phyloP scores from a whole-genome alignment of 1,139 yeast species.

The Sugiyamaella castrensis region DNA sequence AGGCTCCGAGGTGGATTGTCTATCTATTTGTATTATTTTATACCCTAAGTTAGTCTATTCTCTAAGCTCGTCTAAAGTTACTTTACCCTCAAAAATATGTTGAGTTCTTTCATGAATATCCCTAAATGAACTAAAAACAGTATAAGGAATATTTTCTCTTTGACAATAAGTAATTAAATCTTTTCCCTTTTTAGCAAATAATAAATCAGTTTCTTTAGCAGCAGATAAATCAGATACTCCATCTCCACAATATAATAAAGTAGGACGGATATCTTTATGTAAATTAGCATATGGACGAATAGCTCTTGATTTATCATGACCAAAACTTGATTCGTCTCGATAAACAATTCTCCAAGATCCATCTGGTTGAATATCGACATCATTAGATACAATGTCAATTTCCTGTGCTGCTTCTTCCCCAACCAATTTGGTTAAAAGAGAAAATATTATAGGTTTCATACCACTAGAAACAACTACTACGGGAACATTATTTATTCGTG shows the following conservation, averaged over 20 bases:
- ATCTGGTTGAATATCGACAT: slow-evolving; percentile 55
- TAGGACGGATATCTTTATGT: slow-evolving; percentile 46
- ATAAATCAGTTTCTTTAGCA: slow-evolving; percentile 87
- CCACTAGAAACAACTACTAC: slow-evolving; percentile 79
- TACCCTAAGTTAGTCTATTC: not conserved
- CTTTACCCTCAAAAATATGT: slow-evolving; percentile 45
- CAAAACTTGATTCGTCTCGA: slow-evolving; percentile 81
- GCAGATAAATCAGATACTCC: slow-evolving; percentile 96
- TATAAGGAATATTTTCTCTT: slow-evolving; percentile 76
- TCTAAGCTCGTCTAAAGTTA: slow-evolving; percentile 36
- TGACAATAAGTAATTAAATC: slow-evolving; percentile 84
- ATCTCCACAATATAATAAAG: slow-evolving; percentile 89
- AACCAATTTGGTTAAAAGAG: slow-evolving; percentile 66
- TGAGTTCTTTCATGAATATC: slow-evolving; percentile 64
- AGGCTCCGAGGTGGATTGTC: no score
- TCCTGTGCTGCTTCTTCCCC: slow-evolving; percentile 71
- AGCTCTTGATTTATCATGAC: slow-evolving; percentile 89
- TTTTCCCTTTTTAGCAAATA: slow-evolving; percentile 90
- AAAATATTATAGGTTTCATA: slow-evolving; percentile 86
- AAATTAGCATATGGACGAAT: slow-evolving; percentile 60
- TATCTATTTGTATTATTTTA: no score
- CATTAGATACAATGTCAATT: slow-evolving; percentile 81
- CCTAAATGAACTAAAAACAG: slow-evolving; percentile 70
- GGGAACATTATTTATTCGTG: slow-evolving; percentile 66
- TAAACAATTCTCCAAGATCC: slow-evolving; percentile 79